Percentiles rank a stretch among this genome's conserved stretches.
These are phyloP conservation scores for Cadophora sp. DNA, from an alignment of 2,329 filamentous ascomycete species.

Conservation along the genomic window DNA sequence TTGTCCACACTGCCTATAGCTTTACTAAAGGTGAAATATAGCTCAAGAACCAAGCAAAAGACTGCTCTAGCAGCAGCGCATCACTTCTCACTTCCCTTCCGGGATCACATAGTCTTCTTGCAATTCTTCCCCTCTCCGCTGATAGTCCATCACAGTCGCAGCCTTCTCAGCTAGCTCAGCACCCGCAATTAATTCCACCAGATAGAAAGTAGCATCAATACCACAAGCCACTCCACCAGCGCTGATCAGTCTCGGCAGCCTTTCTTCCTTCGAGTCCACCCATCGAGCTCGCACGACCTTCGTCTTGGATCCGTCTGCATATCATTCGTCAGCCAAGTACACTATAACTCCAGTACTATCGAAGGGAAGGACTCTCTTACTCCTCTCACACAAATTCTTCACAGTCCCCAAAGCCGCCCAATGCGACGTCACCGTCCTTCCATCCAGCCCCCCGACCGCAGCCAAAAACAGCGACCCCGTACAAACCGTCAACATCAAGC, in stretches of 20 bases:
- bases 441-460: neutral
- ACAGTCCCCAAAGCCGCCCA: neutral
- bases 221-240: constrained; percentile 17
- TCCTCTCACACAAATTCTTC: neutral
- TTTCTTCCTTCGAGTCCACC: constrained; percentile 6
- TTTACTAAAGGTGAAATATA: too few species aligned
- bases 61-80: too few species aligned
- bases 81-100: neutral
- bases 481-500: constrained; percentile 9
- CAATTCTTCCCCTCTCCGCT: constrained; percentile 5
- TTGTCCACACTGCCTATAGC: too few species aligned
- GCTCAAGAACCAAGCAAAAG: too few species aligned
- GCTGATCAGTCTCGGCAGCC: constrained; percentile 6
- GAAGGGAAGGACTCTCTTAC: neutral
- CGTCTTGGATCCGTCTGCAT: neutral
- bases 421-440: constrained; percentile 8
- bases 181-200: constrained; percentile 14
- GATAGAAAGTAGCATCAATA: constrained; percentile 15
- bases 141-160: constrained; percentile 10
- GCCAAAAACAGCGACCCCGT: constrained; percentile 13
- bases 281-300: constrained; percentile 4
- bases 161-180: neutral
- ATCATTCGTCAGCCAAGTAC: neutral
- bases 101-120: constrained; percentile 14
- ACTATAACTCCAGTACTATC: too few species aligned